A percentile compares a stretch with the other conserved stretches of the same genome.
These are phyloP conservation scores for Acer yangbiense DNA, from an alignment of 345 rosid genomes.

Conservation along the genomic window DNA sequence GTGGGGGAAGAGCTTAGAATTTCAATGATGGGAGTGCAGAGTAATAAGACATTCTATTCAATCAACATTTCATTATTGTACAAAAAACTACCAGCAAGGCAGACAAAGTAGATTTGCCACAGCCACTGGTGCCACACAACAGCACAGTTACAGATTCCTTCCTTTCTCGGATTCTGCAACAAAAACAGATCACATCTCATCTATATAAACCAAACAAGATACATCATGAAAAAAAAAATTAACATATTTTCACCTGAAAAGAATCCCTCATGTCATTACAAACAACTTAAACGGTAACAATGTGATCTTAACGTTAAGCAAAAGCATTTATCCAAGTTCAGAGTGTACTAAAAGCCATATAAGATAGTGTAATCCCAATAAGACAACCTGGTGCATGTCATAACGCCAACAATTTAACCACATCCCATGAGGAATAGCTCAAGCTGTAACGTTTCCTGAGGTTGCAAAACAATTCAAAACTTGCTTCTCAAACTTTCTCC, in stretches of 20 bases:
- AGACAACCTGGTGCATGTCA: neutral
- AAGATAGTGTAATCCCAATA: neutral
- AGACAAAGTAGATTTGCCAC: conserved; percentile 99
- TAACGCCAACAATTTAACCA: neutral
- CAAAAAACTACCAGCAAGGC: conserved; percentile 79
- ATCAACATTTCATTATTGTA: conserved; percentile 4
- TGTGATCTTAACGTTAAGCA: neutral
- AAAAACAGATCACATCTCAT: conserved; percentile 22
- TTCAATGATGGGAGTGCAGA: neutral
- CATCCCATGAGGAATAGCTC: neutral
- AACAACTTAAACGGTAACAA: neutral
- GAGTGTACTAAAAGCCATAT: conserved; percentile 1
- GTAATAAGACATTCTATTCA: neutral
- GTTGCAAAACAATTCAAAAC: conserved; percentile 6
- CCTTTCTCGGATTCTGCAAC: conserved; percentile 93
- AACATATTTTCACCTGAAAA: neutral
- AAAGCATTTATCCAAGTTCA: conserved; percentile 4
- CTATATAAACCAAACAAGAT: neutral
- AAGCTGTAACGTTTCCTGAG: neutral
- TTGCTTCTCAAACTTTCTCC: neutral
- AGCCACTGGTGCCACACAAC: conserved; percentile 99
- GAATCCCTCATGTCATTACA: neutral
- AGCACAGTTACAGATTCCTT: conserved; percentile 96
- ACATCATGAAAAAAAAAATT: neutral
- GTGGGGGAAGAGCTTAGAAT: neutral